Conservation (phyloP, 345 rosid genomes). For the Schrenkiella parvula region DNA sequence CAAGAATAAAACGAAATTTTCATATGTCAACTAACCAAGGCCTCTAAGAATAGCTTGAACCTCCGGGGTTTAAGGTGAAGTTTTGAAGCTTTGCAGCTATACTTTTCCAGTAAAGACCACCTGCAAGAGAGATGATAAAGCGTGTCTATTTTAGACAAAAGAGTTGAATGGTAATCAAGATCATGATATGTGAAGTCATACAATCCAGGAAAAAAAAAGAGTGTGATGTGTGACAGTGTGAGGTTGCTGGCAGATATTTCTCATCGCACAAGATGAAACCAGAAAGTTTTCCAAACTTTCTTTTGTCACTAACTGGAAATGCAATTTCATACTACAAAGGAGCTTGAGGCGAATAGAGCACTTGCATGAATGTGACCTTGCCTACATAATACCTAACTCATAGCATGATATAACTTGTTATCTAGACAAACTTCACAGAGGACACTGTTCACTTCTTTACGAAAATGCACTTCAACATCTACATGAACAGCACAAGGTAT, state of each 20-base stretch:
- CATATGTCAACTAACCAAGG: constrained; percentile 68
- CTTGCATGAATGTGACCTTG: neutral
- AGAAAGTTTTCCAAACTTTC: neutral
- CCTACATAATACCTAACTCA: neutral
- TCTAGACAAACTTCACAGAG: neutral
- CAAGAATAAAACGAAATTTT: constrained; percentile 10
- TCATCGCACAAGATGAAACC: constrained; percentile 1
- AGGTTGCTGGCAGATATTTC: neutral
- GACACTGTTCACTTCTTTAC: neutral
- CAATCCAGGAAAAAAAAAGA: neutral
- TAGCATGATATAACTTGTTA: constrained; percentile 8
- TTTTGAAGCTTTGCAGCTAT: constrained; percentile 98
- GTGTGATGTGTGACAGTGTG: neutral
- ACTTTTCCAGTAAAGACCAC: constrained; percentile 99
- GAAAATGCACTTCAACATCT: neutral
- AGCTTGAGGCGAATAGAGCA: neutral
- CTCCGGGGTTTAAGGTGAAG: constrained; percentile 97
- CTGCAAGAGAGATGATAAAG: constrained; percentile 40
- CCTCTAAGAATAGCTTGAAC: constrained; percentile 89
- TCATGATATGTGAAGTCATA: neutral
- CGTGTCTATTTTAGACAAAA: neutral
- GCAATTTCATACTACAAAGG: neutral
- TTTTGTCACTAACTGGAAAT: neutral
- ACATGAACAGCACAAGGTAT: neutral
- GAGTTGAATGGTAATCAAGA: neutral